Base-by-base conservation (phyloP, 768 basidiomycete species). In the Boletus reticulatus region DNA sequence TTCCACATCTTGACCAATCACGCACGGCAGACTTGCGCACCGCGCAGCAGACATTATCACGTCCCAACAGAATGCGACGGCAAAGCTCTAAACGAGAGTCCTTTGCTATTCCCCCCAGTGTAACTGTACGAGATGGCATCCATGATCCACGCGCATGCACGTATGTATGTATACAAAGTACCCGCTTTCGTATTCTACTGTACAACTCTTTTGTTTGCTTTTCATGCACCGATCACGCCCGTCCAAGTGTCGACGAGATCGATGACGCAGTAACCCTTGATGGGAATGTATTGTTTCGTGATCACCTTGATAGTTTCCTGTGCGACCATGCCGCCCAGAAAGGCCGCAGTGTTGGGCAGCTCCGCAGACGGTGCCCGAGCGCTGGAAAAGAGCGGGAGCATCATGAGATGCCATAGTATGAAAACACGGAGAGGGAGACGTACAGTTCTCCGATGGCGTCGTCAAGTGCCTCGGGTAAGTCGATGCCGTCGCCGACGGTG, bases 261-360 rank as follows among this genome's bases (percentile, higher is more conserved):
- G 46, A 96, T 76, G 22, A 92, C 79, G 62, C 89, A 91, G 60
- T 87, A 88, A 14, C 92, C 91, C 57, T 88, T 84, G 59, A 96
- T 81, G 9, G 97, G 95, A 14, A 95, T 81, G 68, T 99, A 99
- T 72, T 99, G 97, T 64, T 84, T 86, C 54, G 96, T 99, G 64
- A 96, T 88, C 74, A 98, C 80, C 80, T 99, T 98, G 79, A 98
- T 98, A 7, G 87, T 85, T 68, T 99, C 97, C 63, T 99, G 97
- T 24, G 95, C 94, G 19, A 98, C 88, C 36, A 98, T 72, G 3
- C 97, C 97, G 2, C 97, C 97, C 1, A 98, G 76, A 65, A 98
- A 84, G 2, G 95, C 95, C 0, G 96, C 92, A 2, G 87, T 94
- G 61, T 94, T 98, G 7, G 96, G 96, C 4, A 98, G 74, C 64